Conservation (phyloP, 2,329 filamentous ascomycete genomes). For the Colletotrichum godetiae region DNA sequence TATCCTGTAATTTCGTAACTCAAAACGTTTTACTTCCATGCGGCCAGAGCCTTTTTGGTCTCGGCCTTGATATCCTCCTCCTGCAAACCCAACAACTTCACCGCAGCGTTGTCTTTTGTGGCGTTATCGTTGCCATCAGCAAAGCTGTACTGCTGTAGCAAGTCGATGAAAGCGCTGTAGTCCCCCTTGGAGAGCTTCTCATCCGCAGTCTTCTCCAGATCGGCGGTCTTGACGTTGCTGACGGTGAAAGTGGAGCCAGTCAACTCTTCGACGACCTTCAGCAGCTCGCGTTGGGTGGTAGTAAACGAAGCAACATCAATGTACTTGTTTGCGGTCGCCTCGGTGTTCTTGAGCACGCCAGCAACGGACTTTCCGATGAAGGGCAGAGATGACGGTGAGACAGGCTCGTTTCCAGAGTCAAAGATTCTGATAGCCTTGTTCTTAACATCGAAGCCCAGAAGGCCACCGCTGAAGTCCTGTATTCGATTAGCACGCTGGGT, state of each 20-base stretch:
- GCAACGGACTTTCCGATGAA: slow-evolving; percentile 64
- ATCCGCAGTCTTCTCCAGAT: slow-evolving; percentile 50
- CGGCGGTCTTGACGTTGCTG: slow-evolving; percentile 46
- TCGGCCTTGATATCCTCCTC: slow-evolving; percentile 26
- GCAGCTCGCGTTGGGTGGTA: slow-evolving; percentile 67
- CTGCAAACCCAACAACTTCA: slow-evolving; percentile 26
- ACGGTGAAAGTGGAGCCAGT: slow-evolving; percentile 64
- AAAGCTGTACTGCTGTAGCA: slow-evolving; percentile 28
- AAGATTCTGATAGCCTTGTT: slow-evolving; percentile 63
- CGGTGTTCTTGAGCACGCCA: slow-evolving; percentile 59
- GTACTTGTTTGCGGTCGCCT: slow-evolving; percentile 67
- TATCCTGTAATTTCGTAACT: neutral
- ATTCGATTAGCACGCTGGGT: neutral
- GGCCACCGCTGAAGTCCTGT: slow-evolving; percentile 58
- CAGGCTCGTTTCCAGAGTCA: slow-evolving; percentile 65
- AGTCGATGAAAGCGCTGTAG: slow-evolving; percentile 34
- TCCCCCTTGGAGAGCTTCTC: slow-evolving; percentile 56
- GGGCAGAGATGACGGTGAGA: slow-evolving; percentile 61
- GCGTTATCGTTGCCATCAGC: slow-evolving; percentile 22
- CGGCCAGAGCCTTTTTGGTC: slow-evolving; percentile 17
- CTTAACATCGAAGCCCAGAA: slow-evolving; percentile 62
- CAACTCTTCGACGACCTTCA: slow-evolving; percentile 62
- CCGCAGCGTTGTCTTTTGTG: slow-evolving; percentile 27
- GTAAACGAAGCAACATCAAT: slow-evolving; percentile 68
- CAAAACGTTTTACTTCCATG: neutral